phyloP scores from a whole-genome alignment of 108 stramenopile species.

The Nannochloropsis oceanica region DNA sequence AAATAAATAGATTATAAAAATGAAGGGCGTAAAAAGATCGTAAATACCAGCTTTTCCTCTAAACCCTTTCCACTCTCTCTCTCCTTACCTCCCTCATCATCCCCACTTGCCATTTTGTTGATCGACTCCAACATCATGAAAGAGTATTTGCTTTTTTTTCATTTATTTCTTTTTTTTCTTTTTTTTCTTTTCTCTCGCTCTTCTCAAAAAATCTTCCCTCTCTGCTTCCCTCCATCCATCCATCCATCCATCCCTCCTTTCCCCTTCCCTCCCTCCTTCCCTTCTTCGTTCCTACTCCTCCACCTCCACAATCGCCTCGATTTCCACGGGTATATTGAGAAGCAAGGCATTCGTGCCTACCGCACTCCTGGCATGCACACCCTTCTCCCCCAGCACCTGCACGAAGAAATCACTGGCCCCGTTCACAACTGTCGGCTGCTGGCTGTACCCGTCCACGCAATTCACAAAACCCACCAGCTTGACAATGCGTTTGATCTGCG shows the following conservation, averaged over 20 bases:
- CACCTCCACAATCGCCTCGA: conserved; percentile 43
- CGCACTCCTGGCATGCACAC: conserved; percentile 38
- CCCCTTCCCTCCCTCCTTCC: background rate
- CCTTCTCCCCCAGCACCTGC: conserved; percentile 43
- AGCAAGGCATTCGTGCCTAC: conserved; percentile 44
- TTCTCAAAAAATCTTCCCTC: background rate
- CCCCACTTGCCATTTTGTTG: background rate
- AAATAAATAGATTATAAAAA: background rate
- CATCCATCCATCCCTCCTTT: background rate
- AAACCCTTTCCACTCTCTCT: background rate
- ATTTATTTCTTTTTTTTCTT: background rate
- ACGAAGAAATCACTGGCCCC: conserved; percentile 43
- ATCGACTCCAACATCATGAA: background rate
- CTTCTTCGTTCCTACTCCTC: conserved; percentile 12
- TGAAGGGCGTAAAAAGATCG: background rate
- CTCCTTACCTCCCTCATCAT: background rate
- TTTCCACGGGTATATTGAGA: conserved; percentile 38
- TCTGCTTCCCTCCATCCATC: background rate
- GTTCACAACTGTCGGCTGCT: conserved; percentile 46
- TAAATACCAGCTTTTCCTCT: background rate
- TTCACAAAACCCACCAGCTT: conserved; percentile 45
- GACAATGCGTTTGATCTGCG: background rate
- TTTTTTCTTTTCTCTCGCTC: background rate
- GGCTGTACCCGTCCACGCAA: conserved; percentile 38
- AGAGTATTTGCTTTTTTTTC: background rate